A percentile compares a stretch with the other conserved stretches of the same genome.
Evolutionary conservation across 208 protist species (phyloP).

Genomic region (Sergeia podlipaevii): DNA sequence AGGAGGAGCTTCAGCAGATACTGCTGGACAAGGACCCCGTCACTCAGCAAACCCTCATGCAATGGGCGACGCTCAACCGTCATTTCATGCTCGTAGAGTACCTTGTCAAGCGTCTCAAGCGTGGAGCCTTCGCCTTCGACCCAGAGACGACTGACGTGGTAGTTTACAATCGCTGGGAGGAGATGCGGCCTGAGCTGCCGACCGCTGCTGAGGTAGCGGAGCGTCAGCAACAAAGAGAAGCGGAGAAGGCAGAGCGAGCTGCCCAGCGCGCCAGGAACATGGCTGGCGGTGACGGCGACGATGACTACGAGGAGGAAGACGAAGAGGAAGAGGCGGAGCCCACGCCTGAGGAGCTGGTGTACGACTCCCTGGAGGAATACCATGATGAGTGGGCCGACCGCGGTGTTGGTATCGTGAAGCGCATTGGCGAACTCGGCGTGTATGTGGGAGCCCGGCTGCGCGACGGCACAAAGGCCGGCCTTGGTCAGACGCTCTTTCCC

Average conservation of each 20-base stretch:
- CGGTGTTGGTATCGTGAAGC: slow-evolving; percentile 73
- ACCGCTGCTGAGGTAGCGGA: slow-evolving; percentile 66
- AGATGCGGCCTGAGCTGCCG: slow-evolving; percentile 82
- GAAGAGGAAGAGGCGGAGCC: slow-evolving; percentile 78
- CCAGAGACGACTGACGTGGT: slow-evolving; percentile 59
- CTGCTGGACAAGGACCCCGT: slow-evolving; percentile 79
- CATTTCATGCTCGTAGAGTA: slow-evolving; percentile 87
- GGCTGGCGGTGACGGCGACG: slow-evolving; percentile 31
- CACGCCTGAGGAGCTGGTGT: slow-evolving; percentile 81
- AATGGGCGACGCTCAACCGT: slow-evolving; percentile 81
- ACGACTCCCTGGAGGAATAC: slow-evolving; percentile 76
- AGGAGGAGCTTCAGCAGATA: slow-evolving; percentile 68
- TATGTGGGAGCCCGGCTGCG: slow-evolving; percentile 63
- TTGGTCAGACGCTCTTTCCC: slow-evolving; percentile 82
- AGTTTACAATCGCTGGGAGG: slow-evolving; percentile 79
- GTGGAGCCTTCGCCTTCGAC: slow-evolving; percentile 79
- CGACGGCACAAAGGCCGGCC: slow-evolving; percentile 84
- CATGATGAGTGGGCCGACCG: slow-evolving; percentile 79
- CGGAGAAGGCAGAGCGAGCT: slow-evolving; percentile 50
- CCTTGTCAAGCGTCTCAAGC: slow-evolving; percentile 72
- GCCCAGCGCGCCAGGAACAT: slow-evolving; percentile 31
- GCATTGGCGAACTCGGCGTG: slow-evolving; percentile 87
- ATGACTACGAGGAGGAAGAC: slow-evolving; percentile 58
- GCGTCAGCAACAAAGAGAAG: slow-evolving; percentile 63
- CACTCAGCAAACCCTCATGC: slow-evolving; percentile 81